phyloP scores from a whole-genome alignment of 768 basidiomycete genomes.

The Royoungia palumana region DNA sequence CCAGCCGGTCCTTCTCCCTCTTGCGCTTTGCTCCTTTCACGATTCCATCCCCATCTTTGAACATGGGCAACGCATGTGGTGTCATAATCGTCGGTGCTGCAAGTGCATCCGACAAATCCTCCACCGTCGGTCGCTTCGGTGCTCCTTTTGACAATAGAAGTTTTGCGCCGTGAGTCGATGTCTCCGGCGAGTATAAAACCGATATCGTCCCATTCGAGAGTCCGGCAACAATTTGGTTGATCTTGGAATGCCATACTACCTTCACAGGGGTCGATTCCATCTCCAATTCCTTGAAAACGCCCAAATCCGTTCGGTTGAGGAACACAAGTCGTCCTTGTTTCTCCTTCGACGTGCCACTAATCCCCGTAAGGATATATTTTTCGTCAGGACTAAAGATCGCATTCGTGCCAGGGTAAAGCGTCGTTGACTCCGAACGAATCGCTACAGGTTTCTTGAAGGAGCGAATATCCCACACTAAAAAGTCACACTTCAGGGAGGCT shows the following conservation, averaged over 20 bases:
- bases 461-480: constrained; percentile 89
- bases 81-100: constrained; percentile 87
- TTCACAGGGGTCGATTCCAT: constrained; percentile 82
- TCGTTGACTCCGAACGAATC: constrained; percentile 58
- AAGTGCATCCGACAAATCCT: constrained; percentile 85
- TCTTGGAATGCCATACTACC: constrained; percentile 93
- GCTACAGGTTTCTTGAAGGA: constrained; percentile 87
- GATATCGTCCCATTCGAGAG: constrained; percentile 84
- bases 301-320: constrained; percentile 65
- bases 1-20: constrained; percentile 82
- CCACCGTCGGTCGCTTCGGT: constrained; percentile 73
- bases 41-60: constrained; percentile 70
- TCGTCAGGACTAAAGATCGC: constrained; percentile 95
- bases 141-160: constrained; percentile 85
- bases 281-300: constrained; percentile 61
- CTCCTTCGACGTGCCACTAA: constrained; percentile 63
- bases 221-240: constrained; percentile 92
- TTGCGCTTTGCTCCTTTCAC: constrained; percentile 81
- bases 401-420: constrained; percentile 90
- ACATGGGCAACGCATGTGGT: constrained; percentile 90
- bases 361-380: constrained; percentile 82
- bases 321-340: constrained; percentile 71
- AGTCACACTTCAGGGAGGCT: neutral
- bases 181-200: constrained; percentile 88
- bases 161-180: constrained; percentile 91